Evolutionary conservation across 352 stramenopile species (phyloP), one percentile per base, ranked within the genome.

Genomic region (Globisporangium alternatum): DNA sequence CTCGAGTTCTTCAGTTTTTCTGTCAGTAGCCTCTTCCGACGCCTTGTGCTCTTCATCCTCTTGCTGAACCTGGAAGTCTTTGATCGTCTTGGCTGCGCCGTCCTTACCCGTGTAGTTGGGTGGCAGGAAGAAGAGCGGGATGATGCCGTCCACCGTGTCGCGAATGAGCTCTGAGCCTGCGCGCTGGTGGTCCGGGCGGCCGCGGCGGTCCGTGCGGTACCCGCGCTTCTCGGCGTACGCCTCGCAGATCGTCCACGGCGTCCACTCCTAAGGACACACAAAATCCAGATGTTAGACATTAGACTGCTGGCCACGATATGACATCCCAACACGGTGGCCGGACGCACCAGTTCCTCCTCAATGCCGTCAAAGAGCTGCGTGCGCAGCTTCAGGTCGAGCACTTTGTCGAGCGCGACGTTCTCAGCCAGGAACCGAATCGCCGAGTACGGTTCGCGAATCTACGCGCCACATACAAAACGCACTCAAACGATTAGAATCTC

Each of bases 401-500:
- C 74, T 43, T 73, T 74, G 65, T 94, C 81, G 44, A 97, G 44
- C 19, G 76, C 67, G 28, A 93, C 75, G 49, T 93, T 75, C 33
- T 97, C 88, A 0, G 83, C 84, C 1, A 96, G 64, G 69, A 96
- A 96, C 1, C 88, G 87, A 25, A 96, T 86, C 2, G 87, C 84
- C 49, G 86, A 95, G 66, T 92, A 97, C 9, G 89, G 88, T 69
- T 96, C 89, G 3, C 89, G 86, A 64, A 96, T 95, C 80, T 93
- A 76, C 15, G 25, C 52, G 64, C 28, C 44, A 56, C 25, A 41
- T 17, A 15, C 35, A 41, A 41, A 41, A 41, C 0, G 2, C 12
- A 41, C 1, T 2, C 6, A 9, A 41, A 13, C 4, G 3, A 15
- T 41, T 41, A 41, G 35, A 41, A 15, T 41, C 12, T 4, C 35